phyloP scores from a whole-genome alignment of 129 eudicot species.

The Flaveria robusta region DNA sequence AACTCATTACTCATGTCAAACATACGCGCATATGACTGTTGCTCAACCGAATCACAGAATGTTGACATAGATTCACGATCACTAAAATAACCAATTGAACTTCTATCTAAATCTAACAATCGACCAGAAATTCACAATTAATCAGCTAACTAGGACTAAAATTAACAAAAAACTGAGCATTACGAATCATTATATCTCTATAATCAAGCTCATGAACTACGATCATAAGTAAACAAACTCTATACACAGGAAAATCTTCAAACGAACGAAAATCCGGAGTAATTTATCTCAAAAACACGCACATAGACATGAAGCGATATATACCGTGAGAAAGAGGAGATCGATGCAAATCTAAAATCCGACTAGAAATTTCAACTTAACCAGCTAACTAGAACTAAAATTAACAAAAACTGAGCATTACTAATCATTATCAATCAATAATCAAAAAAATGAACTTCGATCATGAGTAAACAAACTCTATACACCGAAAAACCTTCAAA shows the following conservation, averaged over 20 bases:
- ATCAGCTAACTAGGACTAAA: slow-evolving; percentile 10
- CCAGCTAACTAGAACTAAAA: slow-evolving; percentile 15
- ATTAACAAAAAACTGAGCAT: slow-evolving; percentile 5
- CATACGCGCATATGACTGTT: neutral
- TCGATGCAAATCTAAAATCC: slow-evolving; percentile 1
- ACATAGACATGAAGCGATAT: neutral
- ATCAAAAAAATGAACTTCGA: slow-evolving; percentile 26
- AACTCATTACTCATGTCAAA: slow-evolving; percentile 28
- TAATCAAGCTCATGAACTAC: slow-evolving; percentile 25
- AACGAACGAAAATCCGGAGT: slow-evolving; percentile 7
- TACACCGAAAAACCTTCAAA: slow-evolving; percentile 1
- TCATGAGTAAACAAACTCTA: slow-evolving; percentile 3
- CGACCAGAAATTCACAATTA: neutral
- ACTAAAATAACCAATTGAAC: neutral
- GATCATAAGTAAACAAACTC: slow-evolving; percentile 9
- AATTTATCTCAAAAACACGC: slow-evolving; percentile 6
- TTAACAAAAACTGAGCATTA: slow-evolving; percentile 12
- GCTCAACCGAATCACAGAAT: slow-evolving; percentile 14
- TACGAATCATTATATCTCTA: slow-evolving; percentile 3
- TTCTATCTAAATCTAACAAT: neutral
- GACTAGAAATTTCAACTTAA: slow-evolving; percentile 7
- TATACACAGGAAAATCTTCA: slow-evolving; percentile 2
- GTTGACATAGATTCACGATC: neutral
- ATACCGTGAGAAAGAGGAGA: slow-evolving; percentile 60
- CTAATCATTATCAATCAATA: slow-evolving; percentile 14